phyloP scores from a whole-genome alignment of 352 stramenopile species.

The Pythium oligandrum region DNA sequence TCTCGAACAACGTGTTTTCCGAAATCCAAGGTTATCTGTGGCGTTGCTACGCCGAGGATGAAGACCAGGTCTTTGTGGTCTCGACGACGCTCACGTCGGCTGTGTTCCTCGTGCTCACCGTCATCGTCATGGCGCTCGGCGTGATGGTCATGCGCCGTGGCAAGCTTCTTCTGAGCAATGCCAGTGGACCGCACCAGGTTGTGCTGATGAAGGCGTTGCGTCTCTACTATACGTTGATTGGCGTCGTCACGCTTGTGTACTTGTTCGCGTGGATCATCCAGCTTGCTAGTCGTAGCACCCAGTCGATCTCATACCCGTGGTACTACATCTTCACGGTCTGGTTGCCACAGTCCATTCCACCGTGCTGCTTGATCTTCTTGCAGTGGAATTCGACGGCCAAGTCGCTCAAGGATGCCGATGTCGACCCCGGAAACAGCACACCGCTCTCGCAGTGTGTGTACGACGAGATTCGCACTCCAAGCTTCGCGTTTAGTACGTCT shows the following conservation, averaged over 20 bases:
- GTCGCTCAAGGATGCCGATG: constrained; percentile 63
- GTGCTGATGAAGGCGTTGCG: constrained; percentile 82
- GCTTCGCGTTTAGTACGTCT: constrained; percentile 65
- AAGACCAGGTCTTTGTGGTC: constrained; percentile 73
- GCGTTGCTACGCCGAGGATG: constrained; percentile 68
- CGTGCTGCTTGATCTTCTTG: constrained; percentile 83
- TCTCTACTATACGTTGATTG: constrained; percentile 83
- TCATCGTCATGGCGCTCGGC: constrained; percentile 76
- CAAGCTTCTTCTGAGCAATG: constrained; percentile 67
- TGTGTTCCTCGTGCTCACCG: constrained; percentile 70
- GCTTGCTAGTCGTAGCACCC: constrained; percentile 56
- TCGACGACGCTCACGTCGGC: constrained; percentile 77
- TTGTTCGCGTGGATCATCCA: constrained; percentile 82
- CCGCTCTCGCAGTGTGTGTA: constrained; percentile 58
- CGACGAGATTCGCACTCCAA: constrained; percentile 71
- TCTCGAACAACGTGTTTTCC: constrained; percentile 68
- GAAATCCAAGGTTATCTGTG: constrained; percentile 85
- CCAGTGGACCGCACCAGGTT: constrained; percentile 63
- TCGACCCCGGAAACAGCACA: constrained; percentile 32
- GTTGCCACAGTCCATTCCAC: constrained; percentile 80
- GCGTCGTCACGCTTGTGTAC: constrained; percentile 81
- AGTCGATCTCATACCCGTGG: constrained; percentile 78
- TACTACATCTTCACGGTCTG: constrained; percentile 88
- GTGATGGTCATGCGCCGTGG: constrained; percentile 85
- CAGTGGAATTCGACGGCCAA: constrained; percentile 86